These are phyloP conservation scores for Apiospora phragmitis DNA, from an alignment of 2,329 filamentous ascomycete species.

Conservation along the genomic window DNA sequence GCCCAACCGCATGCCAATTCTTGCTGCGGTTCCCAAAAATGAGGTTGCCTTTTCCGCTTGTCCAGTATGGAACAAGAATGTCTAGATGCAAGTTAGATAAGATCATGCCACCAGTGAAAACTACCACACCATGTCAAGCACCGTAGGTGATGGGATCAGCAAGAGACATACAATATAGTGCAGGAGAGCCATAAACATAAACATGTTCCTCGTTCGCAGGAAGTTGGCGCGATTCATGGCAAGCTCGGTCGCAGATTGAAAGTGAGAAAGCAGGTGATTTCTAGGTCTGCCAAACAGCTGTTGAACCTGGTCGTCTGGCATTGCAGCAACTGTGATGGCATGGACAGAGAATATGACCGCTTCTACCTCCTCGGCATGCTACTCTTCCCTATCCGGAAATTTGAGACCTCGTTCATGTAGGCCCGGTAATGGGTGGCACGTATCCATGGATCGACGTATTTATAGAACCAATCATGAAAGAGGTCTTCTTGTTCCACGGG, in stretches of 20 bases:
- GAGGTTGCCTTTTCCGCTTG: conserved; percentile 7
- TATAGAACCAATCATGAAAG: conserved; percentile 5
- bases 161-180: conserved; percentile 10
- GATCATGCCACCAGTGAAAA: not conserved
- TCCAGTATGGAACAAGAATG: conserved; percentile 12
- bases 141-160: not conserved
- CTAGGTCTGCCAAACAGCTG: conserved; percentile 1
- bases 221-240: conserved; percentile 11
- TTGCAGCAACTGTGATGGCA: conserved; percentile 4
- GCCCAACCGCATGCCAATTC: conserved; percentile 11
- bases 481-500: conserved; percentile 9
- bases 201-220: conserved; percentile 11
- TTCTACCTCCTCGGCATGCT: conserved; percentile 10
- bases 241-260: conserved; percentile 10
- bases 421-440: conserved; percentile 3
- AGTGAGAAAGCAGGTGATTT: not conserved
- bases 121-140: not conserved
- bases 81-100: not conserved
- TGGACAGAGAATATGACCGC: conserved; percentile 10
- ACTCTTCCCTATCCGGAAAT: conserved; percentile 12
- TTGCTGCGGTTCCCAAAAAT: conserved; percentile 7
- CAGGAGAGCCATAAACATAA: conserved; percentile 5
- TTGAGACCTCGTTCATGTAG: conserved; percentile 9
- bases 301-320: conserved; percentile 6
- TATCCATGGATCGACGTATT: conserved; percentile 10